Evolutionary conservation across 371 early-diverging fungal genomes (phyloP).

Genomic region (Lichtheimia hyalospora): DNA sequence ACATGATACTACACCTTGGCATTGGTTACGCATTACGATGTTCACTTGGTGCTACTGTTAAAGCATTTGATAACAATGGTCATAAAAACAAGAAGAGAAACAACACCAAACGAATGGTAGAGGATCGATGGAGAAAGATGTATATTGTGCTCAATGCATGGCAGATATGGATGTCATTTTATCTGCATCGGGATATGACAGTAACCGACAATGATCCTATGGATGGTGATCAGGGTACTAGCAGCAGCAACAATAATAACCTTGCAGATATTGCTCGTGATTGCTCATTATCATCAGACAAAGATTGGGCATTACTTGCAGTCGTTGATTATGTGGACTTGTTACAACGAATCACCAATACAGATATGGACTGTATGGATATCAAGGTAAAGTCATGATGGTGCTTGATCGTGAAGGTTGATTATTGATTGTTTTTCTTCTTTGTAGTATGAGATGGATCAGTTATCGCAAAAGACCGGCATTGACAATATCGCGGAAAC

Average conservation of each 20-base stretch:
- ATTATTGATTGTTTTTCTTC: no score
- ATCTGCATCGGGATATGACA: conserved; percentile 13
- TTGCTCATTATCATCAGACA: no score
- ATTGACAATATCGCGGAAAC: no score
- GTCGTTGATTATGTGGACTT: conserved; percentile 14
- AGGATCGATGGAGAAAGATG: no score
- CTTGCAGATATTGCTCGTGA: no score
- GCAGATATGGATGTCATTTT: conserved; percentile 20
- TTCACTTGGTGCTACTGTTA: not conserved
- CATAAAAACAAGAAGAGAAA: no score
- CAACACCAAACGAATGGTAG: no score
- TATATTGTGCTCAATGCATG: conserved; percentile 16
- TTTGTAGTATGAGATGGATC: no score
- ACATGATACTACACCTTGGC: conserved; percentile 21
- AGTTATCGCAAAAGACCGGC: no score
- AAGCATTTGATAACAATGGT: not conserved
- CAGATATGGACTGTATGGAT: conserved; percentile 2
- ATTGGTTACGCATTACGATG: conserved; percentile 15
- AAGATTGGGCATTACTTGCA: conserved; percentile 17
- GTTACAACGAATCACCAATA: conserved; percentile 10
- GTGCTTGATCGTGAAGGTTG: no score
- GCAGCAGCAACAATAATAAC: not conserved
- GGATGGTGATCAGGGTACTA: no score
- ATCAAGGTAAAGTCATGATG: conserved; percentile 8
- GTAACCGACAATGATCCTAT: not conserved